A percentile compares a stretch with the other conserved stretches of the same genome.
phyloP scores from a whole-genome alignment of 192 early-diverging fungal genomes.

The Rhizophagus clarus region DNA sequence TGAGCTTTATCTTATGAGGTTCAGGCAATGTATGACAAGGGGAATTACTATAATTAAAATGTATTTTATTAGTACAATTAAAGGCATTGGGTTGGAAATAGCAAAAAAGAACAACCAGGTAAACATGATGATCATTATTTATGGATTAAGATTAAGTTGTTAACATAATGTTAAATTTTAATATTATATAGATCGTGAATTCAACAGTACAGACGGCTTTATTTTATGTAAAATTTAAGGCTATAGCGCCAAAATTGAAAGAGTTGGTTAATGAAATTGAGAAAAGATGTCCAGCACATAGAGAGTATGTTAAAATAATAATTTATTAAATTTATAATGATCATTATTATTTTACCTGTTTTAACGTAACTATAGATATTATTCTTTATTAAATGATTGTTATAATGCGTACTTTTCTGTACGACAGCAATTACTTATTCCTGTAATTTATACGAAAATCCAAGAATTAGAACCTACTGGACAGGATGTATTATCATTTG shows the following conservation, averaged over 20 bases:
- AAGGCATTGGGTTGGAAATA: constrained; percentile 63
- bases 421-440: constrained; percentile 67
- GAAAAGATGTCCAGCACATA: constrained; percentile 61
- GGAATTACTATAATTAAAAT: constrained; percentile 93
- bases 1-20: constrained; percentile 91
- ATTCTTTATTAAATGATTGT: constrained; percentile 75
- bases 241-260: constrained; percentile 62
- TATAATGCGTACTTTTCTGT: constrained; percentile 73
- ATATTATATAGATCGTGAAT: constrained; percentile 31
- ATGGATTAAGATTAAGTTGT: neutral
- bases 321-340: neutral
- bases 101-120: constrained; percentile 56
- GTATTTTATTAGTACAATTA: constrained; percentile 74
- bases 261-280: constrained; percentile 79
- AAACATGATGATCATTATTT: neutral
- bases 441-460: constrained; percentile 66
- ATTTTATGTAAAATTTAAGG: constrained; percentile 83
- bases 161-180: neutral
- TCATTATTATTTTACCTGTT: neutral
- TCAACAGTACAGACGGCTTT: constrained; percentile 42
- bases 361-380: constrained; percentile 50
- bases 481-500: constrained; percentile 57
- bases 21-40: constrained; percentile 92
- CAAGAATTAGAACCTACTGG: constrained; percentile 54
- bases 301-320: constrained; percentile 61